Evolutionary conservation across 1,284 basidiomycete genomes (phyloP), one percentile per base, ranked within the genome.

Genomic region (Phellinidium pouzarii): DNA sequence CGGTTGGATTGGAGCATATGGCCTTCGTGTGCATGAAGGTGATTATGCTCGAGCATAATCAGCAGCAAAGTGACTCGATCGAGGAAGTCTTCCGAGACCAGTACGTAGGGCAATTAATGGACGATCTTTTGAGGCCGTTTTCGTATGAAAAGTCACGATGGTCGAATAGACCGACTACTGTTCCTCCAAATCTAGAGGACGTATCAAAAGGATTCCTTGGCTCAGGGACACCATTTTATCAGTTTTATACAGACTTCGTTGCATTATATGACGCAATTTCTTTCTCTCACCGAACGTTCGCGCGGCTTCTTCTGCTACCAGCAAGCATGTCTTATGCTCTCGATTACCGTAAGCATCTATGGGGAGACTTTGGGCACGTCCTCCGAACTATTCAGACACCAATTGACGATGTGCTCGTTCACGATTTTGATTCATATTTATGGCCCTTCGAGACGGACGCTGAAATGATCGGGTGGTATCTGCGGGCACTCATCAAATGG

Each of bases 201-300:
- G 80, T 78, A 1, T 75, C 87, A 1, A 60, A 64, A 8, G 71
- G 73, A 7, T 87, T 89, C 68, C 78, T 93, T 5, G 83, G 85
- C 0, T 45, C 71, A 2, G 72, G 74, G 1, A 82, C 80, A 0
- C 90, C 92, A 0, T 97, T 96, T 74, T 97, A 86, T 72, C 93
- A 96, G 65, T 90, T 90, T 64, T 99, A 94, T 71, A 90, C 89
- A 25, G 94, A 97, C 66, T 86, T 97, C 59, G 74, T 96, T 47
- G 84, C 80, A 0, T 71, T 98, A 6, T 98, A 94, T 70, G 91
- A 94, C 60, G 79, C 91, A 1, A 82, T 94, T 57, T 98, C 94
- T 1, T 94, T 95, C 66, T 82, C 84, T 5, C 82, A 98, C 62
- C 73, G 76, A 0, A 66, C 81, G 1, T 98, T 98, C 64, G 82